These are phyloP conservation scores for Quaeritorhiza haematococci DNA, from an alignment of 371 early-diverging fungal genomes.

Conservation along the genomic window DNA sequence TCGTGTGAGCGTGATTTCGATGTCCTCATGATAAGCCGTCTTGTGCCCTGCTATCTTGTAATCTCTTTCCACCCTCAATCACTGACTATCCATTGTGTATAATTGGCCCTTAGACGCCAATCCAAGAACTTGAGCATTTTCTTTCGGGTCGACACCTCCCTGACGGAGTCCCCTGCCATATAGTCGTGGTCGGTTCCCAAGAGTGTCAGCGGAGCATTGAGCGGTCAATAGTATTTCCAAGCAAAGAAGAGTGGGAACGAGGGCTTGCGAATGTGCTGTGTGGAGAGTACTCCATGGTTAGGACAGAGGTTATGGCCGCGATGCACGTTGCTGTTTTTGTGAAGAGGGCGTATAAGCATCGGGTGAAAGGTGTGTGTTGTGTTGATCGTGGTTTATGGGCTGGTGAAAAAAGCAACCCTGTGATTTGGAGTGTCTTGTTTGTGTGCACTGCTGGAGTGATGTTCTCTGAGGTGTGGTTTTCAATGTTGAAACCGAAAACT, in stretches of 20 bases:
- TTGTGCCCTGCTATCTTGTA: not conserved
- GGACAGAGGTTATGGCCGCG: conserved; percentile 60
- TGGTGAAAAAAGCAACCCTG: not conserved
- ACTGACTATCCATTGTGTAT: too few relatives aligned
- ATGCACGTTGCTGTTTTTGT: conserved; percentile 69
- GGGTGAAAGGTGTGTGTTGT: conserved; percentile 38
- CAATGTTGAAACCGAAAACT: not conserved
- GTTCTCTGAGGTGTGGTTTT: not conserved
- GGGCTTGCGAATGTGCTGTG: conserved; percentile 38
- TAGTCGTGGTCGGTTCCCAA: conserved; percentile 68
- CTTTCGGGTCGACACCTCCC: not conserved
- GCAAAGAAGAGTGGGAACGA: conserved; percentile 57
- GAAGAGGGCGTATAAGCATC: conserved; percentile 46
- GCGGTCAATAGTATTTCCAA: conserved; percentile 53
- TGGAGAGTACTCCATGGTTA: conserved; percentile 44
- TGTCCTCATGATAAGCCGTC: conserved; percentile 13
- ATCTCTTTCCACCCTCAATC: not conserved
- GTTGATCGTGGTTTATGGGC: too few relatives aligned
- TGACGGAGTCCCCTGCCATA: conserved; percentile 53
- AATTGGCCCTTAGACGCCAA: not conserved
- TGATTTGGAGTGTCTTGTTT: not conserved
- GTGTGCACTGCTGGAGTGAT: not conserved
- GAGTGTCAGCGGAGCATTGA: conserved; percentile 67
- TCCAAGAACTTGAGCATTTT: not conserved
- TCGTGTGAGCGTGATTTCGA: not conserved